A percentile compares a stretch with the other conserved stretches of the same genome.
Conservation (phyloP, 2,329 filamentous ascomycete species). For the Clarireedia monteithiana region DNA sequence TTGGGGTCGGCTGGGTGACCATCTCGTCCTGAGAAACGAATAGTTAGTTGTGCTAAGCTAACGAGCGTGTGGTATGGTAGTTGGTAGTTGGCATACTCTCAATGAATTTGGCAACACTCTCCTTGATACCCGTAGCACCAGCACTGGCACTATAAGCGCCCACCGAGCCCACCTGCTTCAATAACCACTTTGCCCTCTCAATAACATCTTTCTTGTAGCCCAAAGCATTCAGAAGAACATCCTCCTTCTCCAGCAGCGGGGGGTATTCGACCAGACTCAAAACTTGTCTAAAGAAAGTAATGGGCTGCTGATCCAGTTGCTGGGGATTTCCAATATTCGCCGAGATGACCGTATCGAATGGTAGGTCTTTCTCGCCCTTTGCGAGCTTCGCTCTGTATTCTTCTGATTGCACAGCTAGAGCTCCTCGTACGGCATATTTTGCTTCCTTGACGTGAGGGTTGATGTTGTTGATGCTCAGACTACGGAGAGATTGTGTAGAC, state of each 20-base stretch:
- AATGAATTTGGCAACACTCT: slow-evolving; percentile 88
- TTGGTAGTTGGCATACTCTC: slow-evolving; percentile 52
- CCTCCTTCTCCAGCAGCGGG: slow-evolving; percentile 69
- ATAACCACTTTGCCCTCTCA: slow-evolving; percentile 70
- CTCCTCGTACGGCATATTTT: slow-evolving; percentile 93
- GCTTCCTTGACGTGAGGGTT: slow-evolving; percentile 82
- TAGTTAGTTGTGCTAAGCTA: slow-evolving; percentile 6
- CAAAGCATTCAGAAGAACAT: slow-evolving; percentile 65
- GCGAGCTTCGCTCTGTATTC: slow-evolving; percentile 71
- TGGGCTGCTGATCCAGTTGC: slow-evolving; percentile 97
- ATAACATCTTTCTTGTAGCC: slow-evolving; percentile 89
- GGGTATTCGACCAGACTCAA: slow-evolving; percentile 91
- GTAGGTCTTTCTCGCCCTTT: slow-evolving; percentile 50
- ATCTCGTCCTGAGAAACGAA: slow-evolving; percentile 56
- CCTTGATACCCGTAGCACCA: slow-evolving; percentile 76
- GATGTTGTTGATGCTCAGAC: slow-evolving; percentile 77
- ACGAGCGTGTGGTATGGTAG: background rate
- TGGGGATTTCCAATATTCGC: slow-evolving; percentile 99
- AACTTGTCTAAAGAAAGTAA: slow-evolving; percentile 98
- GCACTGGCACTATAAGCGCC: slow-evolving; percentile 95
- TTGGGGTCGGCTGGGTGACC: slow-evolving; percentile 75
- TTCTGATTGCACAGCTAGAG: slow-evolving; percentile 89
- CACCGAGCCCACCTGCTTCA: slow-evolving; percentile 80
- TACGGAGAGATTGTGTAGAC: slow-evolving; percentile 34
- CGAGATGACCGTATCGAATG: slow-evolving; percentile 86